These are phyloP conservation scores for Aspergillus homomorphus DNA, from an alignment of 495 filamentous ascomycete genomes.

Conservation along the genomic window DNA sequence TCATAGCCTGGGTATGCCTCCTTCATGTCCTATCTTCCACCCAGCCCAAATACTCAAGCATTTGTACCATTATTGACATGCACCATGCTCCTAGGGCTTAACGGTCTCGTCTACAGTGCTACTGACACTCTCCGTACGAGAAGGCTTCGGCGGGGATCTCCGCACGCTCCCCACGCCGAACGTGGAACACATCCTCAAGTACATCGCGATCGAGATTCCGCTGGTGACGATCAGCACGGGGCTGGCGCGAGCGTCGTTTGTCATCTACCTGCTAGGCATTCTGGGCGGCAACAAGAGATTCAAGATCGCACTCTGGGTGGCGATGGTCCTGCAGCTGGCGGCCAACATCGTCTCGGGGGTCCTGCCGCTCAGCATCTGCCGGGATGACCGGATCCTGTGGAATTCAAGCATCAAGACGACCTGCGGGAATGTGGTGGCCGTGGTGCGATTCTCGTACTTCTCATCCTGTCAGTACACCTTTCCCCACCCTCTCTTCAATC, in stretches of 20 bases:
- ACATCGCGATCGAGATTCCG: constrained; percentile 2
- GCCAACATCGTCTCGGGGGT: constrained; percentile 30
- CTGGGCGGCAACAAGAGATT: constrained; percentile 31
- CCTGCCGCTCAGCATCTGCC: constrained; percentile 41
- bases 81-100: neutral
- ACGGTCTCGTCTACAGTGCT: neutral
- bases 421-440: constrained; percentile 35
- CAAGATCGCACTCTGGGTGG: constrained; percentile 31
- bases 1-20: neutral
- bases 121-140: neutral
- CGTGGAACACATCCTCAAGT: neutral
- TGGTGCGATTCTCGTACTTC: constrained; percentile 38
- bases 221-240: constrained; percentile 16
- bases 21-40: neutral
- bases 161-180: neutral
- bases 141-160: constrained; percentile 1
- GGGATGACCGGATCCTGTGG: constrained; percentile 37
- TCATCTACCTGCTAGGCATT: constrained; percentile 37
- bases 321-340: constrained; percentile 26
- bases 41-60: too few species aligned
- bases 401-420: constrained; percentile 26
- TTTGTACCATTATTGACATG: too few species aligned
- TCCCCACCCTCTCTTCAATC: neutral
- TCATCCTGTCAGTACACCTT: constrained; percentile 40
- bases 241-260: constrained; percentile 36